Base-by-base conservation (phyloP, 306 rosid species). In the Cicer judaicum region DNA sequence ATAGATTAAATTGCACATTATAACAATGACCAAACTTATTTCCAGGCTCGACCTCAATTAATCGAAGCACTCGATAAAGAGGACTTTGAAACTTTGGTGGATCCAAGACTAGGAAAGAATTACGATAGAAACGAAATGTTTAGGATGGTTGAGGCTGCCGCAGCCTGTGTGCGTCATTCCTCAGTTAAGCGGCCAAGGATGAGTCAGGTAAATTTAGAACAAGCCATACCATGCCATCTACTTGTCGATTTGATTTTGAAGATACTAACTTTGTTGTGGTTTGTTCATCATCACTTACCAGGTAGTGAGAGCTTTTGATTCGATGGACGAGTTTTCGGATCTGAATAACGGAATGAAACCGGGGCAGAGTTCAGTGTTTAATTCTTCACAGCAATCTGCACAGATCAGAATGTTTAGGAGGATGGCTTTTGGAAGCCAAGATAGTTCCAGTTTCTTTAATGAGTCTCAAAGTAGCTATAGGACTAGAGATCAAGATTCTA, bases 261-360 rank as follows among this genome's bases (percentile, higher is more conserved):
- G 42, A 57, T 47, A 48, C 60, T 67, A 64, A 74, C 42, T 56
- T 12, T 14, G 64, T 38, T 46, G 24, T 12, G 54, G 18, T 68
- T 62, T 34, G 19, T 55, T 66, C 64, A 5, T 2, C 56, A 16
- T 42, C 59, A 15, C 41, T 24, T 69, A 7, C 16, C 81, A 94
- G 99, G 97, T 94, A 68, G 93, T 89, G 54, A 90, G 99, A 85
- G 99, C 99, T 74, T 86, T 92, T 11, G 98, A 88, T 78, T 84
- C 96, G 39, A 53, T 90, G 36, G 93, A 90, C 42, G 98, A 95
- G 64, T 7, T 77, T 70, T 34, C 88, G 0, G 98, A 95, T 83
- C 95, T 95, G 62, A 87, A 77, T 29, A 90, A 92, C 34, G 99
- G 99, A 78, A 78, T 95, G 87, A 95, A 80, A 83, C 99, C 98